Percentiles rank a stretch among this genome's conserved stretches.
Evolutionary conservation across 2,329 filamentous ascomycete genomes (phyloP).

Genomic region (Phoma sp.): DNA sequence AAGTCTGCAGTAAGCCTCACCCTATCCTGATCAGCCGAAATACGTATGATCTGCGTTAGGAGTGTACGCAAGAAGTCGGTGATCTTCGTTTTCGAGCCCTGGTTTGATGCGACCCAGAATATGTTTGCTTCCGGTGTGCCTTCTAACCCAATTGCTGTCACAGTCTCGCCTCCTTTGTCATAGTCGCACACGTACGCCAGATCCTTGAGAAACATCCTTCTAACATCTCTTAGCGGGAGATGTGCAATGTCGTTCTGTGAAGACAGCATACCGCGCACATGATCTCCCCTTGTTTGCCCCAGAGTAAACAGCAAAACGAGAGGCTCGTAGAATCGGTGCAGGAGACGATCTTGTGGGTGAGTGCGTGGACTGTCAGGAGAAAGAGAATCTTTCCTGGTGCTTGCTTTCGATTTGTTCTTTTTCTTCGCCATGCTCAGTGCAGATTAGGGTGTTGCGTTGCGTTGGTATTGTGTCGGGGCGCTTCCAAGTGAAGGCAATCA

Average conservation of each 20-base stretch:
- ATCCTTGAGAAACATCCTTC: background rate
- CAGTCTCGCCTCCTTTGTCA: background rate
- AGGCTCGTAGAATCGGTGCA: background rate
- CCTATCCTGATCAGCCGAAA: too few relatives aligned
- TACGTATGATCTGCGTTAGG: too few relatives aligned
- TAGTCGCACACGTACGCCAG: background rate
- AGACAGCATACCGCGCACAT: background rate
- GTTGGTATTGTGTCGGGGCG: too few relatives aligned
- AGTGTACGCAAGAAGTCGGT: too few relatives aligned
- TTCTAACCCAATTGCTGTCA: background rate
- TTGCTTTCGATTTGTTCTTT: too few relatives aligned
- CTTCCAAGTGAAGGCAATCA: too few relatives aligned
- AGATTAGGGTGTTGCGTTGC: too few relatives aligned
- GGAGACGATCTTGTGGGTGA: background rate
- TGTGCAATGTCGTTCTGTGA: background rate
- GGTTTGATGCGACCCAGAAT: too few relatives aligned
- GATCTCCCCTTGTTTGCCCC: background rate
- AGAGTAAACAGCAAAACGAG: background rate
- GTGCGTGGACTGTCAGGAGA: slow-evolving; percentile 1
- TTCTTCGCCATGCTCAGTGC: too few relatives aligned
- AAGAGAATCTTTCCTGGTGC: too few relatives aligned
- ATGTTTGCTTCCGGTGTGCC: background rate
- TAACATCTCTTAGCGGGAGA: background rate
- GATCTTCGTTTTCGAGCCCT: too few relatives aligned
- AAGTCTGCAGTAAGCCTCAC: too few relatives aligned